Base-by-base conservation (phyloP, 2,329 filamentous ascomycete genomes). In the Pleurostoma richardsiae region DNA sequence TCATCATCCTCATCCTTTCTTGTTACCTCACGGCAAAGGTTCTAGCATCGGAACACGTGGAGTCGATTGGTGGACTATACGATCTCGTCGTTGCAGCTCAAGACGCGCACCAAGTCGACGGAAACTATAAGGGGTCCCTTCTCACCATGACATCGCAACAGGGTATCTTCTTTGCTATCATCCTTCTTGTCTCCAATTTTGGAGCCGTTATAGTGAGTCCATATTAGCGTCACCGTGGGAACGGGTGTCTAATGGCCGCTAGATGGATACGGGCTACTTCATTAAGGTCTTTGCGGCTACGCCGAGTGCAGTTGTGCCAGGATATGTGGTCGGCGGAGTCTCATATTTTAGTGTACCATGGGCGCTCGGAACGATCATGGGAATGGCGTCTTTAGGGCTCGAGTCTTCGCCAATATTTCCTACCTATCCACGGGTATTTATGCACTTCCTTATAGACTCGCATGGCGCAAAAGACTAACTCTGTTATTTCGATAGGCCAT, bases 61-160 rank as follows among this genome's bases (percentile, higher is more conserved):
- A 71, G 0, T 77, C 74, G 0, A 62, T 74, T 2, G 67, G 64
- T 0, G 63, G 69, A 2, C 62, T 82, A 2, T 82, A 71, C 40
- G 72, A 79, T 4, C 64, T 78, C 0, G 60, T 81, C 3, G 63
- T 72, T 4, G 63, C 69, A 4, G 71, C 73, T 0, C 70, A 67
- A 0, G 56, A 61, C 3, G 61, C 62, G 0, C 64, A 73, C 36
- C 76, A 76, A 0, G 71, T 81, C 0, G 57, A 62, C 1, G 78
- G 76, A 0, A 81, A 82, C 36, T 60, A 76, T 26, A 57, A 69
- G n/a, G 77, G 77, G 0, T 75, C 73, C 0, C 78, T 76, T 48
- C 51, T 82, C 44, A 80, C 79, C 0, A 76, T 82, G 74, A 77
- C 70, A 31, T 77, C 74, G 3, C 73, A 76, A 46, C 64, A 64